Evolutionary conservation across 179 eudicot genomes (phyloP).

Genomic region (Drosera spatulata): DNA sequence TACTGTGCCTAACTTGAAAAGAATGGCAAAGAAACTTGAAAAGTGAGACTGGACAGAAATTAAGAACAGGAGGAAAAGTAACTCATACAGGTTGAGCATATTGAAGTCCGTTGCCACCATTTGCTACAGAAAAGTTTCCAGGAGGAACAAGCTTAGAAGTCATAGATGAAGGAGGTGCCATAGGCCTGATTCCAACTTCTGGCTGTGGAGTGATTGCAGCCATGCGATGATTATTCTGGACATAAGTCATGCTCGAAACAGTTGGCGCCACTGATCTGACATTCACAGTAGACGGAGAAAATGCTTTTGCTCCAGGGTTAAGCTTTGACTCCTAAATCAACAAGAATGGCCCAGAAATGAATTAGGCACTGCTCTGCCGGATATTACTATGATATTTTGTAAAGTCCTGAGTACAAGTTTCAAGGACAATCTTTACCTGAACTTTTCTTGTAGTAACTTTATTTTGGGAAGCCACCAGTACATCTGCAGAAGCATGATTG

Average conservation of each 20-base stretch:
- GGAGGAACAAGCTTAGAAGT: slow-evolving; percentile 54
- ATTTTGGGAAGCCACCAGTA: slow-evolving; percentile 24
- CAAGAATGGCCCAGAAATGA: neutral
- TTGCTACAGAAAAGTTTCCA: slow-evolving; percentile 30
- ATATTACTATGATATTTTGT: no score
- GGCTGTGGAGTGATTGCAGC: slow-evolving; percentile 44
- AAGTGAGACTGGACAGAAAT: slow-evolving; percentile 1
- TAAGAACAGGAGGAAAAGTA: slow-evolving; percentile 2
- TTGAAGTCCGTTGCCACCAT: slow-evolving; percentile 41
- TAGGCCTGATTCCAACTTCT: slow-evolving; percentile 44
- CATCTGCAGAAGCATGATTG: slow-evolving; percentile 21
- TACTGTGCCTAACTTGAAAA: no score
- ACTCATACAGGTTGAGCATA: slow-evolving; percentile 56
- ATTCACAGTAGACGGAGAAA: slow-evolving; percentile 56
- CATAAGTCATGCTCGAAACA: slow-evolving; percentile 36
- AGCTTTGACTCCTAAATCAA: slow-evolving; percentile 73
- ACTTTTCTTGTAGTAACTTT: slow-evolving; percentile 21
- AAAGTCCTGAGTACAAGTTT: neutral
- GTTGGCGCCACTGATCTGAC: slow-evolving; percentile 36
- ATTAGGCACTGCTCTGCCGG: no score
- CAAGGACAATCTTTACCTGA: slow-evolving; percentile 33
- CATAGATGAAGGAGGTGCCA: slow-evolving; percentile 35
- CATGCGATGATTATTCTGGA: slow-evolving; percentile 30
- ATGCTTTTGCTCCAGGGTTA: slow-evolving; percentile 81
- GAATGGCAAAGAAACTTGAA: neutral